These are phyloP conservation scores for Brassica nigra DNA, from an alignment of 345 rosid species.

Conservation along the genomic window DNA sequence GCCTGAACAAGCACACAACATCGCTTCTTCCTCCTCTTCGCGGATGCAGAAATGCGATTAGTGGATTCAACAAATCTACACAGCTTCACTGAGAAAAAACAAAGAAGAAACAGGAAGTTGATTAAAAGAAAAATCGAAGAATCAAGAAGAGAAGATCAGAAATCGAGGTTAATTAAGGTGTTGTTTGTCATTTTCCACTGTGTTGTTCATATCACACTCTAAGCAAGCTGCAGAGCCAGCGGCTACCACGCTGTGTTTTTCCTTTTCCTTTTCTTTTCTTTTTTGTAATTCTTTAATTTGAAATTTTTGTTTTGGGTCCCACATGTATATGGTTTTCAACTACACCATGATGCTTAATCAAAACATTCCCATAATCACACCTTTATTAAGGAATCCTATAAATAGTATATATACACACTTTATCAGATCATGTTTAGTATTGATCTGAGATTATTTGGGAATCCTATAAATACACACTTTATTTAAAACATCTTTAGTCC, in stretches of 20 bases:
- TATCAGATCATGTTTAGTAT: background rate
- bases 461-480: background rate
- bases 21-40: slow-evolving; percentile 37
- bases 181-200: slow-evolving; percentile 24
- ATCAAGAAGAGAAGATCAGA: slow-evolving; percentile 14
- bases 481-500: background rate
- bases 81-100: too few species aligned
- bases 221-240: slow-evolving; percentile 12
- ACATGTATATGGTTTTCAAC: background rate
- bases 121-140: background rate
- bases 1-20: slow-evolving; percentile 98
- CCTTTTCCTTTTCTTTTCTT: background rate
- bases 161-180: slow-evolving; percentile 24
- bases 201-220: slow-evolving; percentile 31
- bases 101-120: too few species aligned
- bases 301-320: slow-evolving; percentile 17
- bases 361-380: slow-evolving; percentile 7
- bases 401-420: background rate
- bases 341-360: background rate
- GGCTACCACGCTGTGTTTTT: background rate
- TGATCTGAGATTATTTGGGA: background rate
- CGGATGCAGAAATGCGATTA: background rate
- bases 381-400: background rate
- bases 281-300: slow-evolving; percentile 9
- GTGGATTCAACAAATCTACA: too few species aligned